phyloP scores from a whole-genome alignment of 805 yeast genomes.

The Zygosaccharomyces gambellarensis region DNA sequence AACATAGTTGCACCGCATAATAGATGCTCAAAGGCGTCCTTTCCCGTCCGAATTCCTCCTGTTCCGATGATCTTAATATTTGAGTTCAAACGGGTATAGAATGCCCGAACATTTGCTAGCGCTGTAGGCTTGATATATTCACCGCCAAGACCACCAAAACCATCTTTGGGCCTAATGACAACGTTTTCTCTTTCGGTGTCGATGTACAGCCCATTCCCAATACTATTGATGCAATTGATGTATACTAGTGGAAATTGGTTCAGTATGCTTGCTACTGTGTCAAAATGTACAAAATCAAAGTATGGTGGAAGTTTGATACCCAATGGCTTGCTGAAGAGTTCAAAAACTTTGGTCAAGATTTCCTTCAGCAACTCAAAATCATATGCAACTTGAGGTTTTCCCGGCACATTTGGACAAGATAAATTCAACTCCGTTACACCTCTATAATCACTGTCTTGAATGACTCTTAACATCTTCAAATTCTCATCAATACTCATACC shows the following conservation, averaged over 20 bases:
- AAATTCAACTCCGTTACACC: slow-evolving; percentile 31
- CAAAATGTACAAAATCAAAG: no score
- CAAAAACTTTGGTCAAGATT: slow-evolving; percentile 24
- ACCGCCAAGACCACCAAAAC: slow-evolving; percentile 35
- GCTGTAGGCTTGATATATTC: slow-evolving; percentile 34
- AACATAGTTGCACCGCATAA: slow-evolving; percentile 33
- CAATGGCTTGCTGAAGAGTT: slow-evolving; percentile 12
- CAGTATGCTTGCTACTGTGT: slow-evolving; percentile 19
- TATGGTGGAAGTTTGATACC: no score
- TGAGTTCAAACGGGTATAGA: slow-evolving; percentile 30
- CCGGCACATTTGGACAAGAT: slow-evolving; percentile 35
- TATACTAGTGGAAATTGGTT: slow-evolving; percentile 29
- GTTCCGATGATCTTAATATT: slow-evolving; percentile 30
- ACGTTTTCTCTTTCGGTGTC: slow-evolving; percentile 29
- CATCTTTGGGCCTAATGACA: slow-evolving; percentile 33
- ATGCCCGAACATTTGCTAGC: slow-evolving; percentile 32
- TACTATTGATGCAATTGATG: slow-evolving; percentile 30
- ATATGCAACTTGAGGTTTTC: slow-evolving; percentile 34
- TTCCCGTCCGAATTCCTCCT: slow-evolving; percentile 31
- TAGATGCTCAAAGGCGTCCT: slow-evolving; percentile 32
- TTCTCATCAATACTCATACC: no score
- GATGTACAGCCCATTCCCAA: slow-evolving; percentile 32
- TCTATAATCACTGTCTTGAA: slow-evolving; percentile 26
- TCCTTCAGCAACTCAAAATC: slow-evolving; percentile 28
- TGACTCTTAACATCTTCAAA: slow-evolving; percentile 9